Base-by-base conservation (phyloP, 495 filamentous ascomycete species). In the Aspergillus sclerotioniger region DNA sequence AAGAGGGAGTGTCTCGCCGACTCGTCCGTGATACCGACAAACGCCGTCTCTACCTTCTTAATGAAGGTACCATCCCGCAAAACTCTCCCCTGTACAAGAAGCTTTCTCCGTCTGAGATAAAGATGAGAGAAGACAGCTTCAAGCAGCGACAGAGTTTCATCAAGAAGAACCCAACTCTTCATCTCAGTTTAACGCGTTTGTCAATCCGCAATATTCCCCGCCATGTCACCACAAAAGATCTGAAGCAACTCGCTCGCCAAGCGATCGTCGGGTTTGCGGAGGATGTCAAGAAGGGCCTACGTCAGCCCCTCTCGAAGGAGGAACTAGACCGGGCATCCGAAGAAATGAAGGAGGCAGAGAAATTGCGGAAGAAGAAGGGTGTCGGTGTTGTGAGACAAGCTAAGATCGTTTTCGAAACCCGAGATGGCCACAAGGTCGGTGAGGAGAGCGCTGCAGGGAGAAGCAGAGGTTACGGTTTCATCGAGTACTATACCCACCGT, bases 311-410 rank as follows among this genome's bases (percentile, higher is more conserved):
- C 1, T 96, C 91, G 9, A 91, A 89, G 67, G 95, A 98, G 62
- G 94, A 98, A 69, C 78, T 87, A 37, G 68, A 82, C 15, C 87
- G 94, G 19, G 90, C 88, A 25, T 87, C 89, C 16, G 83, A 87
- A 12, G 84, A 87, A n/a, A 94, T 92, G 78, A 82, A 80, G 58
- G 83, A 87, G 52, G 87, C 90, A 0, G 94, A 98, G 66, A 80
- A 77, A 21, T 76, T 80, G 20, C 81, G 95, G 31, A 96, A 89
- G 72, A 76, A 80, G 56, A 91, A 92, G 71, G 87, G 88, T n/a
- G 90, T 89, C 61, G 95, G 95, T 52, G 84, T 99, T 16, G 93
- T 98, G n/a, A 87, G 83, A 62, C 94, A 99, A 72, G 89, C 94
- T 31, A 99, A 96, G 75, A 83, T 98, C 56, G 87, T 97, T 21